Percentiles rank a stretch among this genome's conserved stretches.
phyloP scores from a whole-genome alignment of 2,329 filamentous ascomycete genomes.

The Ceratocystis destructans region DNA sequence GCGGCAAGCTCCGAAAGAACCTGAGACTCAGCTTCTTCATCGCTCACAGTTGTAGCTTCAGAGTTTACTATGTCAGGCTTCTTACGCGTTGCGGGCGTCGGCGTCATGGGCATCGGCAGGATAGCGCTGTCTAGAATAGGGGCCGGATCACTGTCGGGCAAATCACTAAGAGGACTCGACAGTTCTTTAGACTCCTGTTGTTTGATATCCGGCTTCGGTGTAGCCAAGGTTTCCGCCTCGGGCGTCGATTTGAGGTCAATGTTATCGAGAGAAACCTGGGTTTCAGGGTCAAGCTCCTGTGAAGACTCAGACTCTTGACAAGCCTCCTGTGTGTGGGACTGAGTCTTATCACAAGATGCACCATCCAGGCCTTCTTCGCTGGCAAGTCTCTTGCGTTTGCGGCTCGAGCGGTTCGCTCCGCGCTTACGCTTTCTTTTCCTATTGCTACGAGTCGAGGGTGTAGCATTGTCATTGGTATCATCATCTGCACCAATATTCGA shows the following conservation, averaged over 20 bases:
- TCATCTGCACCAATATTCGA: neutral
- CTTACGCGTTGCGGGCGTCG: neutral
- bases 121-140: neutral
- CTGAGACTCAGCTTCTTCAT: slow-evolving; percentile 27
- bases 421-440: slow-evolving; percentile 16
- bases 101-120: neutral
- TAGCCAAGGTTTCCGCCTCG: neutral
- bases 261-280: slow-evolving; percentile 14
- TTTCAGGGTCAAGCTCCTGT: slow-evolving; percentile 1
- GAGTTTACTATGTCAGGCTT: neutral
- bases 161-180: slow-evolving; percentile 17
- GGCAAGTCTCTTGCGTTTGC: slow-evolving; percentile 8
- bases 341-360: neutral
- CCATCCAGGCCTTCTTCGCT: neutral
- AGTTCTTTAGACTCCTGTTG: slow-evolving; percentile 19
- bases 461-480: neutral
- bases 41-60: neutral
- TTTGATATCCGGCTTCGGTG: neutral
- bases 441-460: slow-evolving; percentile 3
- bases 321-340: neutral
- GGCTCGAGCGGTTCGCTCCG: slow-evolving; percentile 6
- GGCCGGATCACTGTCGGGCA: slow-evolving; percentile 7
- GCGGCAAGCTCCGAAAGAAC: slow-evolving; percentile 31
- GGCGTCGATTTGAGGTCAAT: neutral
- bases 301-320: neutral